Evolutionary conservation across 192 early-diverging fungal genomes (phyloP).

Genomic region (Linnemannia schmuckeri): DNA sequence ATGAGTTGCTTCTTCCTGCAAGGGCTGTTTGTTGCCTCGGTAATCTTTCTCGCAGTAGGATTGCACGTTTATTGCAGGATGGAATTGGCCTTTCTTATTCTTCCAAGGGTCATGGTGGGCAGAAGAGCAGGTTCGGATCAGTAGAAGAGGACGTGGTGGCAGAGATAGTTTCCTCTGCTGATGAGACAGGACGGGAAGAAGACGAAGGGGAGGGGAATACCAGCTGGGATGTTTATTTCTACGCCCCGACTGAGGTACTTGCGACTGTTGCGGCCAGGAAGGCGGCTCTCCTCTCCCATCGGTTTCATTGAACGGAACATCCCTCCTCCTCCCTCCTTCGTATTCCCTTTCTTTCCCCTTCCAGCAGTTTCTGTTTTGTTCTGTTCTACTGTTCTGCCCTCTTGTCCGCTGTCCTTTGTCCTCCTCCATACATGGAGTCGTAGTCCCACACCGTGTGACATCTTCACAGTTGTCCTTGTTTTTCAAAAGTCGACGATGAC

Average conservation of each 20-base stretch:
- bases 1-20: not conserved
- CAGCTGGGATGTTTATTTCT: slow-evolving; percentile 12
- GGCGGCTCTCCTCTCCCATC: slow-evolving; percentile 7
- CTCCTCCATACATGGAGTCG: not conserved
- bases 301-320: slow-evolving; percentile 9
- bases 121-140: slow-evolving; percentile 10
- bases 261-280: slow-evolving; percentile 11
- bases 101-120: not conserved
- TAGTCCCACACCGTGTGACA: not conserved
- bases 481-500: not conserved
- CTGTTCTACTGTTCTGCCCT: not conserved
- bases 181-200: not conserved
- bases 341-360: not conserved
- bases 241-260: not conserved
- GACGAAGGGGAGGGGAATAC: not conserved
- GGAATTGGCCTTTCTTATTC: not conserved
- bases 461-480: not conserved
- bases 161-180: not conserved
- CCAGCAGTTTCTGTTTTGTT: not conserved
- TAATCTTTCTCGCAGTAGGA: not conserved
- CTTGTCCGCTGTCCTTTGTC: no score
- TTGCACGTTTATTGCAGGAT: slow-evolving; percentile 3
- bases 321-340: not conserved
- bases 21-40: slow-evolving; percentile 5
- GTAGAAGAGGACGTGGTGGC: slow-evolving; percentile 24